Evolutionary conservation across 2,329 filamentous ascomycete species (phyloP), one percentile per base, ranked within the genome.

Genomic region (Helotiales sp.): DNA sequence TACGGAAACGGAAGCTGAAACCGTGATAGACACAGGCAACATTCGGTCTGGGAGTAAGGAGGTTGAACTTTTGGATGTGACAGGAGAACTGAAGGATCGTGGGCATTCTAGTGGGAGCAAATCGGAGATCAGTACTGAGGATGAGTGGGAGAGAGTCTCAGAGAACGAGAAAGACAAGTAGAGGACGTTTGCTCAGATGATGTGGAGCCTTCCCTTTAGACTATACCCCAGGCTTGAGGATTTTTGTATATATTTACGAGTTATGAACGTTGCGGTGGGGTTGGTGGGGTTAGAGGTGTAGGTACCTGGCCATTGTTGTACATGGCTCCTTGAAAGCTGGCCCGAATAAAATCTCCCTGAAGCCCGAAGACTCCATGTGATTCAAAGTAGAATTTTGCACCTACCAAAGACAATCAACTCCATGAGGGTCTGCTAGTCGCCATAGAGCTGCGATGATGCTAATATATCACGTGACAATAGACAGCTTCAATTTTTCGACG

Each of bases 111-210:
- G 75, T 51, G 79, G 77, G 34, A 77, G 76, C 24, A 83, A 80
- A 72, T 79, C 77, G 59, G 79, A 81, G 52, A 73, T 77, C n/a
- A 93, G 91, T 74, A 97, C 93, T 4, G 93, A 98, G 76, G 93
- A 93, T 70, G 93, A 98, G 76, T 98, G 93, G 93, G 93, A 97
- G 78, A 96, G 95, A 79, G 89, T 98, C 3, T 91, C 90, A 22
- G 89, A 89, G 73, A 84, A 80, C 58, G 84, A 86, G 77, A 84
- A 84, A 73, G 78, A 79, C 59, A 82, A 82, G 70, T 81, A 62
- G 72, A 30, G 40, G 10, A 12, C 13, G 3, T 25, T 24, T n/a
- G n/a, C 13, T 10, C 22, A 25, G 22, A 44, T 12, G 40, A 27
- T 19, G 12, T 10, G 15, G 5, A 25, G 19, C 19, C 40, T 19